These are phyloP conservation scores for Cupressus sempervirens DNA, from an alignment of 75 land plant genomes.

Conservation along the genomic window DNA sequence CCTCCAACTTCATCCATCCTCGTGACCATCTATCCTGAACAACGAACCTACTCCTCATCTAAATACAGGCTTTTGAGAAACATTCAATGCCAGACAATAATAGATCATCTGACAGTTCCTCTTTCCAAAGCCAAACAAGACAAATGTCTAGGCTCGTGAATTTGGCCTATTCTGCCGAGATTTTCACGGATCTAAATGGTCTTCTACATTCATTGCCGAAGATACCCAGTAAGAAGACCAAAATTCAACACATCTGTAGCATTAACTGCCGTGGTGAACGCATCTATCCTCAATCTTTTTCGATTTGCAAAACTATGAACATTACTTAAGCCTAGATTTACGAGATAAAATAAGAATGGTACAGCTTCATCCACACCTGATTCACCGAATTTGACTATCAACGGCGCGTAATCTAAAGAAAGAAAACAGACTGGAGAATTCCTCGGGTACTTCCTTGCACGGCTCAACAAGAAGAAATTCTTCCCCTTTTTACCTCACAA, in stretches of 20 bases:
- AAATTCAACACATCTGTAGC: not conserved
- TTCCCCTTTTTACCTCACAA: not conserved
- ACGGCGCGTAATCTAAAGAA: not conserved
- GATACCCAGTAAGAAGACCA: not conserved
- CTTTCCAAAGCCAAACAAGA: conserved; percentile 1
- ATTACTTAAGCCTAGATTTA: not conserved
- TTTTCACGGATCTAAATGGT: not conserved
- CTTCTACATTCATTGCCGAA: not conserved
- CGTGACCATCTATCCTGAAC: not conserved
- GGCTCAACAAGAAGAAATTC: not conserved
- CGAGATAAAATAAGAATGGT: not conserved
- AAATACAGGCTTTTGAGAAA: not conserved
- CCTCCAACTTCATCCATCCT: not conserved
- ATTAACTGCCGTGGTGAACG: not conserved
- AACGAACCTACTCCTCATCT: not conserved
- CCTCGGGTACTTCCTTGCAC: not conserved
- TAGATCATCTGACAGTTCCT: not conserved
- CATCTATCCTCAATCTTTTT: not conserved
- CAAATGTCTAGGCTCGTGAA: not conserved
- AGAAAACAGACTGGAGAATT: not conserved
- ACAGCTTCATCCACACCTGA: not conserved
- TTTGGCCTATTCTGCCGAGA: not conserved
- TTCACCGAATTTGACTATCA: not conserved
- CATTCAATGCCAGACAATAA: not conserved
- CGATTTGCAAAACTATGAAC: not conserved